phyloP scores from a whole-genome alignment of 2,329 filamentous ascomycete genomes.

The Pyrenochaeta sp. region DNA sequence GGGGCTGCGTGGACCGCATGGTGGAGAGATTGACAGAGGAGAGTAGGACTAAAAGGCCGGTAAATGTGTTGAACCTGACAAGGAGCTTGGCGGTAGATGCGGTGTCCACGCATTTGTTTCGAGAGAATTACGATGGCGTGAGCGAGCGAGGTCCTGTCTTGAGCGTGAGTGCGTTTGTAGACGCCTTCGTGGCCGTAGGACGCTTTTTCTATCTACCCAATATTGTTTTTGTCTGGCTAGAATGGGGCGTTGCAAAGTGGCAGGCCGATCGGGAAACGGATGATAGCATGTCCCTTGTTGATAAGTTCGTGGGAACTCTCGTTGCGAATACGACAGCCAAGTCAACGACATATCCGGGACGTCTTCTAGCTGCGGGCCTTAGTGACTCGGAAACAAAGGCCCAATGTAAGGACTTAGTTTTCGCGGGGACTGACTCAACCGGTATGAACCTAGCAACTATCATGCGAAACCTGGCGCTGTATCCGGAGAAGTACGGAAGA shows the following conservation, averaged over 20 bases:
- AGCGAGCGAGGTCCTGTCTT: constrained; percentile 43
- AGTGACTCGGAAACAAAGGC: constrained; percentile 56
- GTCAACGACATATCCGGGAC: constrained; percentile 58
- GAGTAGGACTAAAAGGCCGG: constrained; percentile 33
- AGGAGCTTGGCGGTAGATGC: constrained; percentile 63
- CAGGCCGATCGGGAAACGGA: constrained; percentile 44
- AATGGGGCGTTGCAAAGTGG: constrained; percentile 48
- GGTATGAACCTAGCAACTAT: constrained; percentile 41
- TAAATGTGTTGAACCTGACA: constrained; percentile 61
- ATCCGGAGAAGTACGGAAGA: constrained; percentile 29
- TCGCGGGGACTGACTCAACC: constrained; percentile 42
- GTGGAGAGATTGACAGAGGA: constrained; percentile 52
- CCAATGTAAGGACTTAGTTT: constrained; percentile 61
- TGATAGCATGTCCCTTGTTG: constrained; percentile 51
- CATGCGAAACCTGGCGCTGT: constrained; percentile 24
- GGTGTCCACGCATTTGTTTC: constrained; percentile 64
- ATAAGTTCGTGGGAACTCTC: constrained; percentile 54
- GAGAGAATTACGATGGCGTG: constrained; percentile 59
- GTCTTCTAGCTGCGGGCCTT: constrained; percentile 57
- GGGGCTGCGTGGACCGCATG: constrained; percentile 54
- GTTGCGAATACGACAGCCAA: constrained; percentile 44
- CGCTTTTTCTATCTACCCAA: constrained; percentile 63
- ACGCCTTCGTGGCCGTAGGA: constrained; percentile 63
- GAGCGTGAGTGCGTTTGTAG: constrained; percentile 61
- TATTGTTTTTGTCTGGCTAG: constrained; percentile 51